These are phyloP conservation scores for Phytophthora cactorum DNA, from an alignment of 352 stramenopile genomes.

Conservation along the genomic window DNA sequence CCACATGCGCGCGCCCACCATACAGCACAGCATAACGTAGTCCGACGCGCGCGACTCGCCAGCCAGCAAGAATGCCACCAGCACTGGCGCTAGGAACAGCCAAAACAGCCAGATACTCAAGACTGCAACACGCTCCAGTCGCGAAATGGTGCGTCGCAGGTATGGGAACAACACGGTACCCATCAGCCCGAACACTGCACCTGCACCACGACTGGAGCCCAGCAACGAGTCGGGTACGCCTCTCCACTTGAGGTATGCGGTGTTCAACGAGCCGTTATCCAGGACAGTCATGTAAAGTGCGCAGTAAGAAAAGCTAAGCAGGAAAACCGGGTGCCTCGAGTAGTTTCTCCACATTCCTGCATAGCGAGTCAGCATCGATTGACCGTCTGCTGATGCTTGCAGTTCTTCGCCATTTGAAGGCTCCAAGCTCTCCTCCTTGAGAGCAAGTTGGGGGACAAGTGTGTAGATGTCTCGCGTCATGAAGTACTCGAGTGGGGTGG, in stretches of 20 bases:
- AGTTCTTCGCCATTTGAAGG: conserved; percentile 15
- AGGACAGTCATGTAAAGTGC: conserved; percentile 71
- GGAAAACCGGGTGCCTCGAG: conserved; percentile 52
- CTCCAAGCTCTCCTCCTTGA: conserved; percentile 33
- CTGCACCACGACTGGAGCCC: conserved; percentile 47
- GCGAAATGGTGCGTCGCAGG: conserved; percentile 29
- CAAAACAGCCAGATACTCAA: conserved; percentile 74
- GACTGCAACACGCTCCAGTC: conserved; percentile 55
- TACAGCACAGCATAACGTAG: conserved; percentile 61
- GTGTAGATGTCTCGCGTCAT: conserved; percentile 78
- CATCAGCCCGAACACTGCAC: conserved; percentile 55
- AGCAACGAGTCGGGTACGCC: conserved; percentile 57
- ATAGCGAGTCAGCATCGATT: conserved; percentile 32
- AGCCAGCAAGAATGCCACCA: conserved; percentile 48
- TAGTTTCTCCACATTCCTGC: conserved; percentile 49
- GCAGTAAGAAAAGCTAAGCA: conserved; percentile 61
- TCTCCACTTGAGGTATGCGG: conserved; percentile 71
- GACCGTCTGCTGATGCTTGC: conserved; percentile 3
- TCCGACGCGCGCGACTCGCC: conserved; percentile 57
- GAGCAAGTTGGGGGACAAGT: conserved; percentile 53
- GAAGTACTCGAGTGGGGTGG: conserved; percentile 77
- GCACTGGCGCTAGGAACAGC: conserved; percentile 51
- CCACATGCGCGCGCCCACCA: conserved; percentile 56
- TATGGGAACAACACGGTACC: conserved; percentile 61
- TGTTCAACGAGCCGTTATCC: conserved; percentile 56